Base-by-base conservation (phyloP, 345 rosid genomes). In the Citrus trifoliata region DNA sequence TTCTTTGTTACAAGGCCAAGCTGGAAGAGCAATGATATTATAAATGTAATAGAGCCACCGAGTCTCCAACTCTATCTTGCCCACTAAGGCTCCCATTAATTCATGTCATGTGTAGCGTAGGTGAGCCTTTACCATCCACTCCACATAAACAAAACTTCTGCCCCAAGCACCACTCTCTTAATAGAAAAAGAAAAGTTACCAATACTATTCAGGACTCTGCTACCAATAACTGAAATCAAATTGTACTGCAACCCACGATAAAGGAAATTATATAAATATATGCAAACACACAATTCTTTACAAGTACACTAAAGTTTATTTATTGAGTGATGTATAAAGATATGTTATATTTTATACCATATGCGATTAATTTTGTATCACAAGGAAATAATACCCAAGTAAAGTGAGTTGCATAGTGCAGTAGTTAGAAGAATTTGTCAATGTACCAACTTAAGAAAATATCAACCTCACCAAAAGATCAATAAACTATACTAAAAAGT, bases 41-140 rank as follows among this genome's bases (percentile, higher is more conserved):
- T n/a, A 60, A n/a, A 53, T 32, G 70, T 33, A 73, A 82, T 73
- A 40, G 55, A 73, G 59, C 55, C 70, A 69, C 18, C 60, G 63
- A 58, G 51, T 74, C 79, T 86, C 85, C 84, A 79, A 76, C 81
- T 68, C 51, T 79, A 71, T 73, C 89, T 88, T 89, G 84, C 80
- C 78, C 76, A 51, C 82, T 56, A 89, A 85, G 90, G 74, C 78
- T 86, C 74, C 63, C 56, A 40, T 60, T 72, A 67, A 51, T 67
- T 69, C 70, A 65, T 78, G 73, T 74, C 35, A 27, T 38, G 14
- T 76, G 22, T 70, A 56, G 58, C 80, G 83, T 71, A 80, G 92
- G 86, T 84, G 84, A 80, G 82, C 85, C 75, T 82, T 88, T 88
- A 14, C 63, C 82, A 72, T 86, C 86, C 85, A 86, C 80, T 73